Evolutionary conservation across 2,329 filamentous ascomycete genomes (phyloP).

Genomic region (Ophiosphaerella narmari): DNA sequence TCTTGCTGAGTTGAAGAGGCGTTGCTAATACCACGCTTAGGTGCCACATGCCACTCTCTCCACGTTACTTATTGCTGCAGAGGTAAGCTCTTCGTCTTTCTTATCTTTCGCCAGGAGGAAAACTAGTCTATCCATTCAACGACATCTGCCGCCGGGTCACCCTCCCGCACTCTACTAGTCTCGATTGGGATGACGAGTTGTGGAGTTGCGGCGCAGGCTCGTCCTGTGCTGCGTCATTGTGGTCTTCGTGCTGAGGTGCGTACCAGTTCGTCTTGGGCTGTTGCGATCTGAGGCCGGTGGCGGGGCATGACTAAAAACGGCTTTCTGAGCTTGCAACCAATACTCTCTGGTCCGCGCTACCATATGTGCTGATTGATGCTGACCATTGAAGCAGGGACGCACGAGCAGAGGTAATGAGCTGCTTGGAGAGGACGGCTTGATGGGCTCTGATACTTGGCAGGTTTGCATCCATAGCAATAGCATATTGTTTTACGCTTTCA

Average conservation of each 20-base stretch:
- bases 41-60: background rate
- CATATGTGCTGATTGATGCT: constrained; percentile 3
- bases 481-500: background rate
- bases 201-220: constrained; percentile 65
- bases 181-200: constrained; percentile 70
- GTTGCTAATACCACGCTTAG: constrained; percentile 24
- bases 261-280: constrained; percentile 50
- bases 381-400: background rate
- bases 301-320: constrained; percentile 71
- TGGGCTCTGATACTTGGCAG: background rate
- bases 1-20: constrained; percentile 2
- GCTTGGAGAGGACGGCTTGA: background rate
- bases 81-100: constrained; percentile 29
- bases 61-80: background rate
- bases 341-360: constrained; percentile 8
- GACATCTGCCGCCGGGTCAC: constrained; percentile 69
- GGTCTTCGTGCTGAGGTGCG: constrained; percentile 59
- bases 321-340: constrained; percentile 60
- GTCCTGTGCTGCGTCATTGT: constrained; percentile 53
- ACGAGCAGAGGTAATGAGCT: too few relatives aligned
- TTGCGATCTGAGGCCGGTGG: constrained; percentile 59
- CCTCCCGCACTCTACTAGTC: constrained; percentile 70
- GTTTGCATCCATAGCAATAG: background rate
- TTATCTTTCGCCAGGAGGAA: constrained; percentile 56
- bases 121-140: constrained; percentile 68